Evolutionary conservation across 495 filamentous ascomycete species (phyloP), one percentile per base, ranked within the genome.

Genomic region (Trichoderma reesei): DNA sequence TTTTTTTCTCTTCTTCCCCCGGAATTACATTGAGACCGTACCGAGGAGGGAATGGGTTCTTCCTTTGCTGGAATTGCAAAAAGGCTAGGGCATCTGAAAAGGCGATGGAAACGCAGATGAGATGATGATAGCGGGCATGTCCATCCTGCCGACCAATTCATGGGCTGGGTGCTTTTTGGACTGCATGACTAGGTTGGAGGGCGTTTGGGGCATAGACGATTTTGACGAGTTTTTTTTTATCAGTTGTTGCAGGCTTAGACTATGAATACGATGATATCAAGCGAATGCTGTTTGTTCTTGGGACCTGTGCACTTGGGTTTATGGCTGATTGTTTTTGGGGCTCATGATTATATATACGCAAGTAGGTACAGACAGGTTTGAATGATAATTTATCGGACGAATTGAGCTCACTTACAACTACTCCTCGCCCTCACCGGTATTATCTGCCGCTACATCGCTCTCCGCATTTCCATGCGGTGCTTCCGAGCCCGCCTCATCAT

Each of bases 21-120:
- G 39, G 13, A 64, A 63, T 65, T 63, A 11, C 51, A 56, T 56
- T 56, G 51, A 56, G 34, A 56, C 51, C 51, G 13, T 56, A 9
- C 16, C 3, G 31, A 34, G 26, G 51, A 56, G 51, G 26, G 51
- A 34, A 10, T 20, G 6, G 26, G 20, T n/a, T 34, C 4, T 16
- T 5, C 20, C 51, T 56, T 56, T 56, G 26, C 26, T 36, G 51
- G 26, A 26, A 26, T 26, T 26, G 26, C 26, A 26, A 26, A 26
- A 26, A 26, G 26, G 26, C 26, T 26, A 26, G 26, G 26, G 26
- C 51, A 56, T 34, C 5, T 34, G 51, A 26, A 26, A 34, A 56
- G 26, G 20, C 51, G 26, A 56, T 33, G 51, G 51, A 56, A 33
- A 26, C 31, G 51, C 51, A 34, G 31, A 26, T 26, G 26, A 26